Evolutionary conservation across 306 rosid species (phyloP), one percentile per base, ranked within the genome.

Genomic region (Ceratonia siliqua): DNA sequence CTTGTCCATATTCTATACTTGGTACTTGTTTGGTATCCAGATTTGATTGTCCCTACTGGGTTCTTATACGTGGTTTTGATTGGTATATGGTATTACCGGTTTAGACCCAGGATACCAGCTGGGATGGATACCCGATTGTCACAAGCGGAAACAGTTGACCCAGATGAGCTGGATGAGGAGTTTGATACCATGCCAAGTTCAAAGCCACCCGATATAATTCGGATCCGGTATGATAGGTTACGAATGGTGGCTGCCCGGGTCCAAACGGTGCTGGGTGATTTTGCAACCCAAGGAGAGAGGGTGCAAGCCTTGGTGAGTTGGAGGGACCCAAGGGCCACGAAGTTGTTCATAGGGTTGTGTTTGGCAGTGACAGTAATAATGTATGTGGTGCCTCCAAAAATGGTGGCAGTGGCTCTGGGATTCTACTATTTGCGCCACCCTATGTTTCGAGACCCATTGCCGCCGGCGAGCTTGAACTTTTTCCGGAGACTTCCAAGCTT

Each of bases 1-100:
- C 77, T 94, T 2, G 90, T 94, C 5, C 98, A 94, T 28, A 43
- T 88, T 5, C 35, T 94, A 0, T 94, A 91, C 32, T 41, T 94
- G 46, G 98, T 94, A 1, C 96, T 94, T 43, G 98, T 94, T 84
- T 94, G 98, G 97, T 91, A 91, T 65, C 98, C 98, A 0, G 98
- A 94, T 84, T 83, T 94, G 72, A 70, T 90, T 17, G 92, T 88
- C 62, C 98, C 98, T 2, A 85, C 94, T 0, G 98, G 85, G 59
- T 89, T 91, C 69, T 70, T 91, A 1, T 94, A 94, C 57, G 89
- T 94, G 36, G 90, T 91, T 71, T 48, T 94, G 24, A 90, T 94
- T 2, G 96, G 98, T 0, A 89, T 91, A n/a, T 94, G 98, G 98
- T 90, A 90, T 56, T 88, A 78, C 49, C 92, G 97, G 48, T 94